A percentile compares a stretch with the other conserved stretches of the same genome.
Evolutionary conservation across 495 filamentous ascomycete species (phyloP).

Genomic region (Daldinia concentrica): DNA sequence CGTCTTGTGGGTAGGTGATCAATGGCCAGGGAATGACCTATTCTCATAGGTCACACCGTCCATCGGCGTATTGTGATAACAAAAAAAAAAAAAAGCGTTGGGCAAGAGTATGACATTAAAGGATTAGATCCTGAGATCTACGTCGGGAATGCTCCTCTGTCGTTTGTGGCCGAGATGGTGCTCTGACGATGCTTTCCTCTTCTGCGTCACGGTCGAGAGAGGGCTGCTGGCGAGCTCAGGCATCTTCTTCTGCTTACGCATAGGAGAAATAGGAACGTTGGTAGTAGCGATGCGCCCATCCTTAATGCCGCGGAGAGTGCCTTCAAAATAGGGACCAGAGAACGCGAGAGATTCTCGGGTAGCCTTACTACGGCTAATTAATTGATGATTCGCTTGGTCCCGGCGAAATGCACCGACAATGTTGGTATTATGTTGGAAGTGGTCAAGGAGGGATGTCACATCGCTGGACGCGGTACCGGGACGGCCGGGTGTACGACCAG

Average conservation of each 20-base stretch:
- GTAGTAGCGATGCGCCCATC: constrained; percentile 62
- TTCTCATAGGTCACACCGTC: constrained; percentile 46
- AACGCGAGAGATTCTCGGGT: constrained; percentile 64
- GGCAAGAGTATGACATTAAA: constrained; percentile 18
- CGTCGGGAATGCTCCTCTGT: constrained; percentile 59
- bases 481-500: constrained; percentile 60
- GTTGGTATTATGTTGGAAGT: constrained; percentile 69
- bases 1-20: constrained; percentile 19
- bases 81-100: constrained; percentile 15
- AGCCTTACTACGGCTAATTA: constrained; percentile 67
- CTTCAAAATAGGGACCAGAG: constrained; percentile 59
- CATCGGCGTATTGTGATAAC: constrained; percentile 40
- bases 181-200: constrained; percentile 59
- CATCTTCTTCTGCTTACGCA: constrained; percentile 58
- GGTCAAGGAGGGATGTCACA: constrained; percentile 64
- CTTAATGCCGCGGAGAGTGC: constrained; percentile 64
- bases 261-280: constrained; percentile 63
- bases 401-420: constrained; percentile 81
- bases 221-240: constrained; percentile 52
- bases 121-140: constrained; percentile 43
- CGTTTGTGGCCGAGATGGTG: constrained; percentile 57
- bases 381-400: constrained; percentile 77
- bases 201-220: constrained; percentile 52
- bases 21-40: constrained; percentile 49
- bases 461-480: constrained; percentile 63